Conservation (phyloP, 1,139 yeast species). For the Yamadazyma triangularis region DNA sequence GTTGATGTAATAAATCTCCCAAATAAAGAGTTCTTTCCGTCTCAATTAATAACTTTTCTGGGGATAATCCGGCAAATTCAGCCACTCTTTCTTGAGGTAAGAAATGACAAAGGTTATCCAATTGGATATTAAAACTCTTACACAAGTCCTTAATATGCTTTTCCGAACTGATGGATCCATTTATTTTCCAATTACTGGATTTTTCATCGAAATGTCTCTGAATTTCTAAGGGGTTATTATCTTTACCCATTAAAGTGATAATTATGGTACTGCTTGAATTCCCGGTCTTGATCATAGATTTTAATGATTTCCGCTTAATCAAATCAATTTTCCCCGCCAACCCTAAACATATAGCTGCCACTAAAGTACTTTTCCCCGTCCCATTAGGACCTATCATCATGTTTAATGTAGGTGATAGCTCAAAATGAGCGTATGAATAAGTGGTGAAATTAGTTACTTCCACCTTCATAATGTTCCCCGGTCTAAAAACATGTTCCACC, state of each 20-base stretch:
- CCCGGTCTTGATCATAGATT: conserved; percentile 78
- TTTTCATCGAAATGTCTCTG: conserved; percentile 33
- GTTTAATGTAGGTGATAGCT: conserved; percentile 78
- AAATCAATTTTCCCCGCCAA: conserved; percentile 76
- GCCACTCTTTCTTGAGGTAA: conserved; percentile 95
- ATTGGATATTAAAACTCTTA: conserved; percentile 62
- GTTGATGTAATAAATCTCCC: conserved; percentile 52
- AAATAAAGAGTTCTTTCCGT: conserved; percentile 80
- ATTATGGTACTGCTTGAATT: conserved; percentile 53
- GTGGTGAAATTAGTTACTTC: conserved; percentile 77
- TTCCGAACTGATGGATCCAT: conserved; percentile 43
- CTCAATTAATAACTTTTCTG: conserved; percentile 69
- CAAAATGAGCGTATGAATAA: conserved; percentile 71
- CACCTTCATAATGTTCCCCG: conserved; percentile 71
- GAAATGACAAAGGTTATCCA: conserved; percentile 91
- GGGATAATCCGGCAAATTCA: conserved; percentile 79
- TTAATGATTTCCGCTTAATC: conserved; percentile 72
- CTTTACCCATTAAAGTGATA: conserved; percentile 53
- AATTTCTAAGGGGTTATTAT: conserved; percentile 29
- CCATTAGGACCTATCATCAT: conserved; percentile 98
- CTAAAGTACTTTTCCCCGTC: conserved; percentile 90
- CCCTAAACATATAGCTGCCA: conserved; percentile 90
- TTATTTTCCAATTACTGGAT: conserved; percentile 58
- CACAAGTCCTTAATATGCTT: conserved; percentile 43
- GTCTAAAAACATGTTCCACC: conserved; percentile 18